A percentile compares a stretch with the other conserved stretches of the same genome.
Conservation (phyloP, 2,329 filamentous ascomycete species). For the Sporothrix brasiliensis region DNA sequence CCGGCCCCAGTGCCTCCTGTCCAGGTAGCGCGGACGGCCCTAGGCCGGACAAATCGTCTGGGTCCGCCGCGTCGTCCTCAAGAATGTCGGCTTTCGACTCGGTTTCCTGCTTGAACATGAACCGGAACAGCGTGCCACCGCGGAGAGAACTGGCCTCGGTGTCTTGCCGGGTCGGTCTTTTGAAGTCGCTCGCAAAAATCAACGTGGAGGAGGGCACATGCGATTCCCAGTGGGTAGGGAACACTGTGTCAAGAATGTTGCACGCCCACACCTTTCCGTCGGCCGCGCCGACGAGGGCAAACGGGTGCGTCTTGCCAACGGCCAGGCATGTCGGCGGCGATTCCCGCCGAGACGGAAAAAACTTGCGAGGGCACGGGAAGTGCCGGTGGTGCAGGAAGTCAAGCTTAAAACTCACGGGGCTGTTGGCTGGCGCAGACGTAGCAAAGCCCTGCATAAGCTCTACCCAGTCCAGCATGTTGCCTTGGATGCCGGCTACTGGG, state of each 20-base stretch:
- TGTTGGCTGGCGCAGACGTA: conserved; percentile 56
- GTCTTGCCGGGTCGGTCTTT: conserved; percentile 30
- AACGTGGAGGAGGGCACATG: conserved; percentile 46
- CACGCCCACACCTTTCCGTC: conserved; percentile 50
- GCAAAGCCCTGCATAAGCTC: conserved; percentile 60
- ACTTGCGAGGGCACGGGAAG: conserved; percentile 56
- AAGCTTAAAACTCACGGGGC: conserved; percentile 56
- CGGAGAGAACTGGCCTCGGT: background rate
- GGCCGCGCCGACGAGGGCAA: conserved; percentile 52
- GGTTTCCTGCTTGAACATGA: background rate
- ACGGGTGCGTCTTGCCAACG: conserved; percentile 57
- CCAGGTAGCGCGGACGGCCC: background rate
- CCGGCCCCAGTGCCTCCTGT: background rate
- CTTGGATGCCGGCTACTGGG: conserved; percentile 55
- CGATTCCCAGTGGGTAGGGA: conserved; percentile 47
- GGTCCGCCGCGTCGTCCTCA: conserved; percentile 40
- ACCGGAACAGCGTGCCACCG: background rate
- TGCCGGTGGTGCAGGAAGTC: conserved; percentile 57
- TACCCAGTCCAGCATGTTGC: conserved; percentile 57
- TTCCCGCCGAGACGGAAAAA: conserved; percentile 48
- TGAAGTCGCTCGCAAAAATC: conserved; percentile 60
- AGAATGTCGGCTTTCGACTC: conserved; percentile 30
- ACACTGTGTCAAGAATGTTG: conserved; percentile 51
- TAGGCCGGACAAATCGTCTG: conserved; percentile 32
- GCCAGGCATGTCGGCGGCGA: conserved; percentile 52